A percentile compares a stretch with the other conserved stretches of the same genome.
Conservation (phyloP, 768 basidiomycete species). For the Coprinopsis sp. region DNA sequence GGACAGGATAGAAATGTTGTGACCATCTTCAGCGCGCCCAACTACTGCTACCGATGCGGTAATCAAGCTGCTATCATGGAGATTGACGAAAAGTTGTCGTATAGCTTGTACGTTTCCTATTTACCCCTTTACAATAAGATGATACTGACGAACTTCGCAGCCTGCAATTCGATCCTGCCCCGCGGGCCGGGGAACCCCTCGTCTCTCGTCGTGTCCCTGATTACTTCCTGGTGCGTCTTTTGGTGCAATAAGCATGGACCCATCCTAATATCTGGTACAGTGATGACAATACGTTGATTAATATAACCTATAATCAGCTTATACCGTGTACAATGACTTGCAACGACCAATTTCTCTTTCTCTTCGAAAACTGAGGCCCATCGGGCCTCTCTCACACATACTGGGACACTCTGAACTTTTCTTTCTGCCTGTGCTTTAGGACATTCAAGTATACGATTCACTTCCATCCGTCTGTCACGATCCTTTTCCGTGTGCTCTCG, state of each 20-base stretch:
- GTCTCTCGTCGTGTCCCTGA: constrained; percentile 94
- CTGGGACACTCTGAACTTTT: too few species aligned
- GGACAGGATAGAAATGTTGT: constrained; percentile 99
- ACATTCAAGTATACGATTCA: too few species aligned
- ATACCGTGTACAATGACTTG: constrained; percentile 28
- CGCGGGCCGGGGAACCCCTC: constrained; percentile 95
- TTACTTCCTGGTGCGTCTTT: constrained; percentile 76
- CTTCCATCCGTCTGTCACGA: too few species aligned
- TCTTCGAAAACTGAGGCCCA: too few species aligned
- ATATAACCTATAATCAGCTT: constrained; percentile 28
- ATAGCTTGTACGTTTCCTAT: constrained; percentile 69
- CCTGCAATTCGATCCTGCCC: constrained; percentile 99
- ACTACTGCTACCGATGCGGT: constrained; percentile 99
- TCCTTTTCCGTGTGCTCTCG: not conserved
- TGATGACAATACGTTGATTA: constrained; percentile 25
- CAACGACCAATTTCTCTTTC: constrained; percentile 10
- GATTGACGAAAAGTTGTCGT: constrained; percentile 96
- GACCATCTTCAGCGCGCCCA: constrained; percentile 98
- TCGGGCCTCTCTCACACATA: too few species aligned
- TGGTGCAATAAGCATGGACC: not conserved
- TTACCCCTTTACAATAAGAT: constrained; percentile 3
- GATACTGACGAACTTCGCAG: too few species aligned
- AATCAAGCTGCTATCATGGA: constrained; percentile 99
- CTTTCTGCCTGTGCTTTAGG: too few species aligned
- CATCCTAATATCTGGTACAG: constrained; percentile 8